phyloP scores from a whole-genome alignment of 805 yeast species.

The Ogataea zsoltii region DNA sequence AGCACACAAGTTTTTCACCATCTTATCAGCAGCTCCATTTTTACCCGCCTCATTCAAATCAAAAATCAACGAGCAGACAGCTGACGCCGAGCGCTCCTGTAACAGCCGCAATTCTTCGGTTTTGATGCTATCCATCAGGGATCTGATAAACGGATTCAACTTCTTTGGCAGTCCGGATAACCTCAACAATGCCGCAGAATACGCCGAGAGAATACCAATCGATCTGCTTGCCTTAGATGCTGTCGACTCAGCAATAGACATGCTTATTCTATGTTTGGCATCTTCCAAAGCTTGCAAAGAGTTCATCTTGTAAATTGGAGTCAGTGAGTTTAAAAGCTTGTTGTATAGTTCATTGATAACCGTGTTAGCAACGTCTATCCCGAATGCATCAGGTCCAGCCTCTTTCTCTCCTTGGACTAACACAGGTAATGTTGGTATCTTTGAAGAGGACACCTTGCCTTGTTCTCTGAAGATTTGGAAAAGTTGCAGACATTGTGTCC shows the following conservation, averaged over 20 bases:
- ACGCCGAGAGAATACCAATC: constrained; percentile 65
- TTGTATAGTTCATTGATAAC: constrained; percentile 62
- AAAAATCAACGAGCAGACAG: constrained; percentile 65
- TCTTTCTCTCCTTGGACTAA: constrained; percentile 92
- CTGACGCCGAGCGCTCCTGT: constrained; percentile 69
- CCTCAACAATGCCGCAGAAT: constrained; percentile 72
- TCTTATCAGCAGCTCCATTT: constrained; percentile 79
- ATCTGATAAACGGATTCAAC: constrained; percentile 82
- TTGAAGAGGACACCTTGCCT: constrained; percentile 69
- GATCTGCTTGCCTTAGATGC: constrained; percentile 50
- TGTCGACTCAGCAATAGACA: constrained; percentile 70
- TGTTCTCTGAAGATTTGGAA: constrained; percentile 74
- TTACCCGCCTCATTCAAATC: constrained; percentile 59
- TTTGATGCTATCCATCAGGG: constrained; percentile 91
- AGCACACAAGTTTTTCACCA: constrained; percentile 86
- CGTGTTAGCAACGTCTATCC: constrained; percentile 72
- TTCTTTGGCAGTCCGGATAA: constrained; percentile 77
- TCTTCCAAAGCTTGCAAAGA: constrained; percentile 76
- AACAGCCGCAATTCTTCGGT: constrained; percentile 64
- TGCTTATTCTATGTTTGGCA: constrained; percentile 64
- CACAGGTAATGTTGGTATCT: constrained; percentile 80
- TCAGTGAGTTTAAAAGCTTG: constrained; percentile 60
- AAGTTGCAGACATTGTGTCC: constrained; percentile 85
- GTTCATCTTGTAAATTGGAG: constrained; percentile 69
- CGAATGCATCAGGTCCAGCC: constrained; percentile 93